Evolutionary conservation across 2,329 filamentous ascomycete genomes (phyloP).

Genomic region (Clarireedia monteithiana): DNA sequence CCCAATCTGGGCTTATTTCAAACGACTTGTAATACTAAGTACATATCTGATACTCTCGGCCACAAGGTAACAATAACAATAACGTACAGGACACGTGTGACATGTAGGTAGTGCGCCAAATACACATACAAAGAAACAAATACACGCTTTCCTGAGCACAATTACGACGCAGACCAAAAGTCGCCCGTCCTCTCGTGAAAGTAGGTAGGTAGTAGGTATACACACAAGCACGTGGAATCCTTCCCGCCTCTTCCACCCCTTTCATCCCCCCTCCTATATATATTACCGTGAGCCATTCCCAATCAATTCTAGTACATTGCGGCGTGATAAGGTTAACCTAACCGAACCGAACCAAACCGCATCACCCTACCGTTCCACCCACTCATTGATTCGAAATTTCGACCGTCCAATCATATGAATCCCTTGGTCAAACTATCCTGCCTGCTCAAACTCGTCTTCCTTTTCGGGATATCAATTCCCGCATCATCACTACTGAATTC

Average conservation of each 20-base stretch:
- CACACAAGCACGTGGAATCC: no score
- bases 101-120: not conserved
- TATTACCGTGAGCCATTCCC: no score
- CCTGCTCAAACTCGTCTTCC: conserved; percentile 58
- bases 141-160: not conserved
- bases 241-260: no score
- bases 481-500: conserved; percentile 31
- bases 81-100: no score
- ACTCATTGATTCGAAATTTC: not conserved
- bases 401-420: conserved; percentile 47
- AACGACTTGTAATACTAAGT: no score
- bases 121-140: not conserved
- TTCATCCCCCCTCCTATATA: no score
- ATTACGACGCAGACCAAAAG: not conserved
- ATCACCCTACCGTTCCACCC: no score
- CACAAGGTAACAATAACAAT: no score
- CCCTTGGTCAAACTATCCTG: conserved; percentile 67
- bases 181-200: not conserved
- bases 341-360: no score
- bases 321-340: not conserved
- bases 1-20: no score
- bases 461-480: conserved; percentile 48
- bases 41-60: no score
- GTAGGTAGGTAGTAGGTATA: no score
- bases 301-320: not conserved